Evolutionary conservation across 2,329 filamentous ascomycete species (phyloP).

Genomic region (Intubia oerlemansii): DNA sequence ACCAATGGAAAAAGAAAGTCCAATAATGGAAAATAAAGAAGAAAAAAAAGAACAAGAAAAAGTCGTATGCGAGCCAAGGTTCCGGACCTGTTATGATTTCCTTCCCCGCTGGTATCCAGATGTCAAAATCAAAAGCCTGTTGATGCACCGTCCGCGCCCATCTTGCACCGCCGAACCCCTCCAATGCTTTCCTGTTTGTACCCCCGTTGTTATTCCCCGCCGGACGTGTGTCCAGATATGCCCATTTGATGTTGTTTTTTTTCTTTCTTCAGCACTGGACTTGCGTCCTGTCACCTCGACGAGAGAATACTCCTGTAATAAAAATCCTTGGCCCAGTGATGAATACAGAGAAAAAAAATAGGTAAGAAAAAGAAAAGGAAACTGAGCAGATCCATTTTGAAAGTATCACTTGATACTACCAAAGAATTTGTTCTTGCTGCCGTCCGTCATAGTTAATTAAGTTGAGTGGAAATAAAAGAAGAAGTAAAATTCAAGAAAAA

Average conservation of each 20-base stretch:
- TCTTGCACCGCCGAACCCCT: too few species aligned
- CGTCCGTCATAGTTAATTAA: too few species aligned
- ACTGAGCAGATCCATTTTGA: background rate
- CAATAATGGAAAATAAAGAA: too few species aligned
- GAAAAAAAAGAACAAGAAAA: background rate
- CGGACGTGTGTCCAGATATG: background rate
- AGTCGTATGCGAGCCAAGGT: too few species aligned
- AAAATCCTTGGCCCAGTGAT: too few species aligned
- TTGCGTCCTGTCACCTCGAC: background rate
- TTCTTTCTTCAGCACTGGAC: background rate
- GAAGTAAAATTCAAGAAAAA: background rate
- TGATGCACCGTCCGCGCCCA: too few species aligned
- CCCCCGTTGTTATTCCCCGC: background rate
- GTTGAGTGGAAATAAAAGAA: too few species aligned
- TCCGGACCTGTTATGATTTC: background rate
- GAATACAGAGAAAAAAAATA: conserved; percentile 1
- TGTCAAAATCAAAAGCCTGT: too few species aligned
- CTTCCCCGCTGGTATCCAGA: too few species aligned
- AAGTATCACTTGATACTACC: too few species aligned
- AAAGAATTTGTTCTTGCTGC: too few species aligned
- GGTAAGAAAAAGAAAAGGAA: background rate
- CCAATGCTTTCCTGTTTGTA: background rate
- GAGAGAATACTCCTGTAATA: background rate
- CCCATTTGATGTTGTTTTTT: too few species aligned
- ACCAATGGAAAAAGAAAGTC: background rate